These are phyloP conservation scores for Cercospora zeae-maydis DNA, from an alignment of 2,329 filamentous ascomycete genomes.

Conservation along the genomic window DNA sequence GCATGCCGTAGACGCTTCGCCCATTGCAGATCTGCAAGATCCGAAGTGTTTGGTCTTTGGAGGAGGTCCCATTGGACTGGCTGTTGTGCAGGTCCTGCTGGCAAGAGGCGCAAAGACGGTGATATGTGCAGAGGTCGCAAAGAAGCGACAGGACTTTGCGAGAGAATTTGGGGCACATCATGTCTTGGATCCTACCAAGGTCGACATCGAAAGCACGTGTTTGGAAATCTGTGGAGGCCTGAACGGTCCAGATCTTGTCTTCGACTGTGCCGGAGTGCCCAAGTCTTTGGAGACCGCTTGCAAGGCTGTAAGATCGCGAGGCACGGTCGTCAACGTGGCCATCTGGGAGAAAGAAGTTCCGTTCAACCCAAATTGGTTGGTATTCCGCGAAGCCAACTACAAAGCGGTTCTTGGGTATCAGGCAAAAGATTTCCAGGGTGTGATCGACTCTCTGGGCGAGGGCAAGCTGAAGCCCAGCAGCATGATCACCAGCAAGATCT, in stretches of 20 bases:
- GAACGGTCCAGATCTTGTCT: constrained; percentile 56
- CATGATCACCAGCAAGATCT: constrained; percentile 61
- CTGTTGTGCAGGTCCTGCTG: constrained; percentile 56
- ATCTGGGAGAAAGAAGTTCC: constrained; percentile 58
- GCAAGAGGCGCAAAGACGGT: constrained; percentile 53
- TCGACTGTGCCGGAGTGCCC: constrained; percentile 61
- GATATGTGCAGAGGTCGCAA: constrained; percentile 56
- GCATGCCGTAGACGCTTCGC: constrained; percentile 56
- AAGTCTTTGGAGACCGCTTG: constrained; percentile 42
- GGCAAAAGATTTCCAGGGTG: constrained; percentile 54
- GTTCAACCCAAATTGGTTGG: constrained; percentile 53
- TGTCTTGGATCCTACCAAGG: constrained; percentile 51
- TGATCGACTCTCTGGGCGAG: constrained; percentile 45
- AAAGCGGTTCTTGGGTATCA: constrained; percentile 51
- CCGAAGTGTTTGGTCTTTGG: constrained; percentile 56
- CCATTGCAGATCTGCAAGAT: constrained; percentile 41
- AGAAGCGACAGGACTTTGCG: constrained; percentile 51
- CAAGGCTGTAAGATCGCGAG: constrained; percentile 51
- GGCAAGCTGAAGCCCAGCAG: constrained; percentile 47
- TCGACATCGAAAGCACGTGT: constrained; percentile 48
- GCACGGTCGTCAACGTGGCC: constrained; percentile 61
- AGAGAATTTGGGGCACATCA: constrained; percentile 54
- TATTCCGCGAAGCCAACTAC: constrained; percentile 53
- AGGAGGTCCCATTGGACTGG: constrained; percentile 60
- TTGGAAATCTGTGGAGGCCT: constrained; percentile 47